Conservation (phyloP, 148 eudicot genomes). For the Oxyria digyna region DNA sequence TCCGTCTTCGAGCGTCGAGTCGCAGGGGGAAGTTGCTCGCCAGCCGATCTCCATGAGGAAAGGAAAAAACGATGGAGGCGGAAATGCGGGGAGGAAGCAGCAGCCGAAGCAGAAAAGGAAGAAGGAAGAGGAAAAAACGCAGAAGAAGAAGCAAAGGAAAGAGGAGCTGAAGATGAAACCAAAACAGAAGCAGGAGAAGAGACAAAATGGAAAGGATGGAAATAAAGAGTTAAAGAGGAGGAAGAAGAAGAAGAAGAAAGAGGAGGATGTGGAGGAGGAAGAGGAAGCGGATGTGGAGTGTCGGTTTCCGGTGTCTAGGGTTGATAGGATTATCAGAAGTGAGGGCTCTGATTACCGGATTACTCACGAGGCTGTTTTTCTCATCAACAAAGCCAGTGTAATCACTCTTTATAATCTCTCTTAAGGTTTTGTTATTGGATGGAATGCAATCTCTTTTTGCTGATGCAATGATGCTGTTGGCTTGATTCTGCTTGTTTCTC, state of each 20-base stretch:
- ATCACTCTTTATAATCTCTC: not conserved
- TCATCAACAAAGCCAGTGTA: conserved; percentile 56
- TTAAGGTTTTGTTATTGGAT: not conserved
- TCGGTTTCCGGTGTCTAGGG: conserved; percentile 33
- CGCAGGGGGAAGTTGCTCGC: not conserved
- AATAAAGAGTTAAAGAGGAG: not conserved
- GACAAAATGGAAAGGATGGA: not conserved
- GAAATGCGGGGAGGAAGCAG: not conserved
- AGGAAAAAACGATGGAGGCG: not conserved
- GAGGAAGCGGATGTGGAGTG: conserved; percentile 5
- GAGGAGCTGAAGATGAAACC: conserved; percentile 2
- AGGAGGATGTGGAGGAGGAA: no score
- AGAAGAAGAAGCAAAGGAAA: conserved; percentile 1
- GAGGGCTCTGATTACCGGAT: conserved; percentile 29
- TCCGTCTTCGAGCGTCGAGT: conserved; percentile 2
- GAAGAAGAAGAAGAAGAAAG: not conserved
- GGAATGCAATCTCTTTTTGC: not conserved
- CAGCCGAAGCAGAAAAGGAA: not conserved
- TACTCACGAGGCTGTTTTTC: conserved; percentile 37
- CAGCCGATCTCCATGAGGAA: not conserved
- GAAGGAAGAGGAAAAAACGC: not conserved
- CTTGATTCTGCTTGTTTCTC: not conserved
- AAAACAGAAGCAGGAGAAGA: conserved; percentile 1
- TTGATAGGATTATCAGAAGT: conserved; percentile 33
- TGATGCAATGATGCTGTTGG: not conserved